These are phyloP conservation scores for Paracoccidioides lutzii DNA, from an alignment of 2,329 filamentous ascomycete species.

Conservation along the genomic window DNA sequence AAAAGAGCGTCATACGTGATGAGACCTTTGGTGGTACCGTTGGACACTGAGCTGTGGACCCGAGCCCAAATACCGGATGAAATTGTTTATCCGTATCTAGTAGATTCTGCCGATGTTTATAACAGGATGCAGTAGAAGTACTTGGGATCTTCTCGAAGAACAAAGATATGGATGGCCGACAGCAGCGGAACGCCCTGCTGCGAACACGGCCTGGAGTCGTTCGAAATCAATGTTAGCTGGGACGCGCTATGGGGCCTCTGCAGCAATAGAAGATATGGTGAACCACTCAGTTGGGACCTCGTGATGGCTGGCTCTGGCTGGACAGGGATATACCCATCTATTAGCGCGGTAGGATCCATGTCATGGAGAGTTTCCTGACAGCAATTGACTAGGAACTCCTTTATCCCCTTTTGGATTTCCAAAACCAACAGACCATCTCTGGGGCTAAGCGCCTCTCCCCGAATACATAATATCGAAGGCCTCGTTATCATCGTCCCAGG, in stretches of 20 bases:
- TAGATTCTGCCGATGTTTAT: constrained; percentile 39
- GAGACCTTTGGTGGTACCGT: constrained; percentile 24
- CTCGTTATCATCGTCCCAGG: constrained; percentile 25
- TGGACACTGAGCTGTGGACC: constrained; percentile 24
- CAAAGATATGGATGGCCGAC: constrained; percentile 45
- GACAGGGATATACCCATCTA: constrained; percentile 19
- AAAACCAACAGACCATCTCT: constrained; percentile 38
- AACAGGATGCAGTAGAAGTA: constrained; percentile 37
- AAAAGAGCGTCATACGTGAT: constrained; percentile 30
- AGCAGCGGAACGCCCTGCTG: constrained; percentile 29
- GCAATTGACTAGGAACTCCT: constrained; percentile 38
- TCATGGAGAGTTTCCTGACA: constrained; percentile 41
- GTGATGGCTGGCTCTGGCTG: constrained; percentile 26
- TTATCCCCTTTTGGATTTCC: constrained; percentile 37
- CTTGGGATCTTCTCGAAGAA: constrained; percentile 45
- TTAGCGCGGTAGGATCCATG: constrained; percentile 23
- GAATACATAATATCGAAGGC: constrained; percentile 27
- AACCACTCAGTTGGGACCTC: constrained; percentile 21
- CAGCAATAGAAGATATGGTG: constrained; percentile 30
- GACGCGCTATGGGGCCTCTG: constrained; percentile 42
- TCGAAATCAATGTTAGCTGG: constrained; percentile 37
- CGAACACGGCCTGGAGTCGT: constrained; percentile 34
- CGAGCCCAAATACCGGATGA: constrained; percentile 27
- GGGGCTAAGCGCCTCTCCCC: constrained; percentile 27
- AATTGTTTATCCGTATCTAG: constrained; percentile 24